Conservation (phyloP, 1,284 basidiomycete species). For the Austroboletus niveus region DNA sequence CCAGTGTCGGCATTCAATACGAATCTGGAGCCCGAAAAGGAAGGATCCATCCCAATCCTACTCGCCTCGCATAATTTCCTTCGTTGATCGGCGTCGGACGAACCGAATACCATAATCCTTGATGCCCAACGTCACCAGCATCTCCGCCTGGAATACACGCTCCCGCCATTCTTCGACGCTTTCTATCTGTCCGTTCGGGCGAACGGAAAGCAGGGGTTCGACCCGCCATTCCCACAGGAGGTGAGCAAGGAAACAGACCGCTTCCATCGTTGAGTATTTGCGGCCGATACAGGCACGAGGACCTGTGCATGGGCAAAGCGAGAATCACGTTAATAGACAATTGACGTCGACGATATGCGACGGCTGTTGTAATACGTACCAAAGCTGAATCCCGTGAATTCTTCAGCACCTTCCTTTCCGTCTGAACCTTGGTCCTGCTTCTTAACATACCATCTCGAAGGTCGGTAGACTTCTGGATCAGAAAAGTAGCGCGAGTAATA, state of each 20-base stretch:
- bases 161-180: neutral
- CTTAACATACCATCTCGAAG: neutral
- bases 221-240: neutral
- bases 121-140: neutral
- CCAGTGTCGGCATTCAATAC: too few species aligned
- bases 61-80: neutral
- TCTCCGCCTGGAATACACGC: neutral
- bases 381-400: neutral
- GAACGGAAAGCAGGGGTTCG: neutral
- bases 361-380: neutral
- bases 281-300: neutral
- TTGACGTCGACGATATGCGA: neutral
- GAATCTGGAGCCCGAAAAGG: too few species aligned
- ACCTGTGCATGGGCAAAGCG: neutral
- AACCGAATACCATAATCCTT: neutral
- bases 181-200: neutral
- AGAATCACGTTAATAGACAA: neutral
- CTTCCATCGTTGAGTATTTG: neutral
- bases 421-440: neutral
- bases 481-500: neutral
- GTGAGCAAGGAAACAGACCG: neutral
- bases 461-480: neutral
- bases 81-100: neutral
- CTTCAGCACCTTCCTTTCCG: neutral
- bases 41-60: too few species aligned